Evolutionary conservation across 768 basidiomycete genomes (phyloP).

Genomic region (Tricholoma sp.): DNA sequence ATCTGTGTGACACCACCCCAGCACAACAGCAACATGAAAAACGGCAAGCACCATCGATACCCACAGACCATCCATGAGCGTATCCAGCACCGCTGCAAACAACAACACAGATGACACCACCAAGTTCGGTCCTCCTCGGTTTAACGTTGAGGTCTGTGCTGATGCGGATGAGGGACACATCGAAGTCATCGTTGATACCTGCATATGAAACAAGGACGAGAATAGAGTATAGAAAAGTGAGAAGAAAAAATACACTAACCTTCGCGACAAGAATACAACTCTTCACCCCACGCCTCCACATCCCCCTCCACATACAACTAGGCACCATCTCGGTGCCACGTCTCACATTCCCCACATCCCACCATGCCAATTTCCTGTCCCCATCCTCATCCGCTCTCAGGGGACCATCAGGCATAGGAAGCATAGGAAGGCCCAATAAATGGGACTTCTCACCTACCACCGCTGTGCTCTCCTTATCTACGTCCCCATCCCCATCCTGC

Average conservation of each 20-base stretch:
- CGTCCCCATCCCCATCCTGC: not conserved
- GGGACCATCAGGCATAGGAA: constrained; percentile 1
- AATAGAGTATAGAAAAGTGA: not conserved
- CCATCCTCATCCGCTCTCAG: not conserved
- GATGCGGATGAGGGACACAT: constrained; percentile 10
- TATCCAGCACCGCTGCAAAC: constrained; percentile 22
- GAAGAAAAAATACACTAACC: constrained; percentile 10
- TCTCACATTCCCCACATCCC: not conserved
- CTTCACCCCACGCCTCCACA: constrained; percentile 19
- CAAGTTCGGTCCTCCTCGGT: not conserved
- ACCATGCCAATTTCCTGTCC: not conserved
- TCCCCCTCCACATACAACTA: not conserved
- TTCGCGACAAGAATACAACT: constrained; percentile 24
- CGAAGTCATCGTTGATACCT: constrained; percentile 17
- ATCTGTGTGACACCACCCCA: constrained; percentile 1
- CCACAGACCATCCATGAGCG: constrained; percentile 19
- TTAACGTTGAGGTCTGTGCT: not conserved
- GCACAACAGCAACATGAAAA: constrained; percentile 16
- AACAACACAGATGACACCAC: constrained; percentile 13
- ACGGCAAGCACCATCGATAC: constrained; percentile 16
- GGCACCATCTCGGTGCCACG: not conserved
- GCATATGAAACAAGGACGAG: not conserved
- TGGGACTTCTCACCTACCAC: constrained; percentile 9
- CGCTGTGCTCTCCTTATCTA: constrained; percentile 11
- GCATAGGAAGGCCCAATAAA: constrained; percentile 14